Base-by-base conservation (phyloP, 208 protist species). In the Jaenimonas drosophilae region DNA sequence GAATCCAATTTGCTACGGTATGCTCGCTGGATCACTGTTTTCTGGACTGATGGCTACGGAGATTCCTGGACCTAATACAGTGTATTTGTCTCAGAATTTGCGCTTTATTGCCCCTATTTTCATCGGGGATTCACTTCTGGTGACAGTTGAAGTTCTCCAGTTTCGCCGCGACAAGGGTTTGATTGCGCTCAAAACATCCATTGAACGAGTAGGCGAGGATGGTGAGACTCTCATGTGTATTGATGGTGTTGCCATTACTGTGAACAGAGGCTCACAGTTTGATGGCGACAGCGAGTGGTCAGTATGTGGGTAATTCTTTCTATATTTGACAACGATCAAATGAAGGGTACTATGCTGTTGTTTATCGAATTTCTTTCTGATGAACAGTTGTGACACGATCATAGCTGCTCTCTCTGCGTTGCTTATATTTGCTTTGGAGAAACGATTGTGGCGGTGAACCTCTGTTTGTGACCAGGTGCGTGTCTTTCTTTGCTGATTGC, bases 81-180 rank as follows among this genome's bases (percentile, higher is more conserved):
- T 92, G 20, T 95, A 91, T 39, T 32, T 92, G 12, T 88, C 70
- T n/a, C 84, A 92, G 48, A 74, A 54, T 27, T 59, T 93, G 19
- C 53, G 49, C 16, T 93, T 93, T 45, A 36, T 60, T 0, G 65
- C 66, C 6, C 88, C 88, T 14, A 49, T 91, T 4, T 79, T 93
- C 52, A 71, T 84, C 0, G 79, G 77, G 4, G 81, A 95, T 31
- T 70, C 85, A 30, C 60, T 95, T 11, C 68, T 78, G 37, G 73
- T 86, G 16, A 53, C 56, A 4, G 74, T 89, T 4, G 64, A 70
- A 38, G 59, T 93, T 4, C 77, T 55, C 0, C 63, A 84, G 42
- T 93, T 90, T 43, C 68, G 57, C 29, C 67, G 62, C 3, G 55
- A 33, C 29, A 75, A 65, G 23, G 68, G 70, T 14, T 51, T 92